Evolutionary conservation across 768 basidiomycete species (phyloP).

Genomic region (Leccinum disarticulatum): DNA sequence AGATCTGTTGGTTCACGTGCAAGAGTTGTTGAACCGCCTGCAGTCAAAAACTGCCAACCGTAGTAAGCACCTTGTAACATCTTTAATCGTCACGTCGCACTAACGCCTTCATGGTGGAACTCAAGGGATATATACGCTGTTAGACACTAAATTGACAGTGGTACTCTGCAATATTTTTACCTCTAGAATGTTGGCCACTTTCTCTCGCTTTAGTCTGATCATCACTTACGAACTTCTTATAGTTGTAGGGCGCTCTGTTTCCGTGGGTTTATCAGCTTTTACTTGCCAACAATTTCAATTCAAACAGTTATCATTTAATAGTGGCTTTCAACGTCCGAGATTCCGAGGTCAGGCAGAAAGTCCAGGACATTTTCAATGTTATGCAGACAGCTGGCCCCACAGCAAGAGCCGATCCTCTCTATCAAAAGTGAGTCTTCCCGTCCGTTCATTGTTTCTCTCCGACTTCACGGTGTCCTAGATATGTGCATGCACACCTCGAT

Average conservation of each 20-base stretch:
- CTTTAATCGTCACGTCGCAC: not conserved
- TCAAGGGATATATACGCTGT: constrained; percentile 5
- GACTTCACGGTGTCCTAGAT: not conserved
- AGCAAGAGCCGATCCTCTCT: constrained; percentile 6
- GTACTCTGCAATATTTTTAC: constrained; percentile 40
- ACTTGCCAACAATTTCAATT: not conserved
- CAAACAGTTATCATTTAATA: not conserved
- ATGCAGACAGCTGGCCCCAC: constrained; percentile 3
- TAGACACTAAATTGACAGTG: constrained; percentile 11
- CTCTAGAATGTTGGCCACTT: constrained; percentile 46
- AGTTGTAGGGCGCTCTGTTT: constrained; percentile 51
- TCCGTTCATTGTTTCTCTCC: not conserved
- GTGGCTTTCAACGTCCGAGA: constrained; percentile 30
- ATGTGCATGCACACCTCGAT: not conserved
- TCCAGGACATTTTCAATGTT: constrained; percentile 5
- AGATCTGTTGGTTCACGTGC: constrained; percentile 20
- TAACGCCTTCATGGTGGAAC: not conserved
- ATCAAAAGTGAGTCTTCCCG: constrained; percentile 2
- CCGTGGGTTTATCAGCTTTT: constrained; percentile 35
- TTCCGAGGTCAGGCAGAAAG: constrained; percentile 2
- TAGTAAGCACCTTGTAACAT: constrained; percentile 11
- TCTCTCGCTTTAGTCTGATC: not conserved
- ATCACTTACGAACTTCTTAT: constrained; percentile 1
- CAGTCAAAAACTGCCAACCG: constrained; percentile 30
- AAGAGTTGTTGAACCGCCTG: constrained; percentile 29